A percentile compares a stretch with the other conserved stretches of the same genome.
Conservation (phyloP, 345 rosid genomes). For the Cardiospermum halicacabum region DNA sequence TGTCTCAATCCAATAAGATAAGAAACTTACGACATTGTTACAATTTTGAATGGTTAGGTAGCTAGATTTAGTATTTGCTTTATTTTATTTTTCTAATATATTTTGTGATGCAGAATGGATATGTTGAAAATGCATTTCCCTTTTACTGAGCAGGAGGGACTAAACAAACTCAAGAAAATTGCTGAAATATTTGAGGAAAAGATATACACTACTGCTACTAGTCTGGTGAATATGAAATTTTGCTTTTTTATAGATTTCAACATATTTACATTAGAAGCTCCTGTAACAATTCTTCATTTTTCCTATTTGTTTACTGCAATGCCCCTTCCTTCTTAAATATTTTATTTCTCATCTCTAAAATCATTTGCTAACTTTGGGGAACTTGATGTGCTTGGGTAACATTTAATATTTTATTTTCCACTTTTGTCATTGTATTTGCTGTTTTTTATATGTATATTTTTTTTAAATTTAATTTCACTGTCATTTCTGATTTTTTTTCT, state of each 20-base stretch:
- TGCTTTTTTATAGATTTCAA: background rate
- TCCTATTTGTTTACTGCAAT: background rate
- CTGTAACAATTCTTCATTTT: background rate
- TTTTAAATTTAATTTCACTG: no score
- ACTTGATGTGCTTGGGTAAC: no score
- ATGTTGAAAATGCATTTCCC: conserved; percentile 63
- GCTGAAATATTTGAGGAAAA: conserved; percentile 82
- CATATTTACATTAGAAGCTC: background rate
- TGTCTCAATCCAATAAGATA: no score
- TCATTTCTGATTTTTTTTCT: no score
- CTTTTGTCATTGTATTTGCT: no score
- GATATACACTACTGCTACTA: conserved; percentile 53
- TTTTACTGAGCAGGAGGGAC: conserved; percentile 62
- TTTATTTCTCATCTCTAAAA: no score
- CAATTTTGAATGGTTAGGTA: no score
- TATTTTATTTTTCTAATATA: conserved; percentile 5
- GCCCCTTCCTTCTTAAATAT: background rate
- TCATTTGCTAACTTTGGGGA: no score
- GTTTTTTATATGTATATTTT: no score
- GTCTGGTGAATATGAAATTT: conserved; percentile 49
- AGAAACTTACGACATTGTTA: no score
- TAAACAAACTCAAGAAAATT: conserved; percentile 60
- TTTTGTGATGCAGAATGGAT: conserved; percentile 44
- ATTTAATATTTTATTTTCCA: no score
- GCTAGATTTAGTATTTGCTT: background rate